Evolutionary conservation across 1,139 yeast species (phyloP), one percentile per base, ranked within the genome.

Genomic region (Candida sojae): DNA sequence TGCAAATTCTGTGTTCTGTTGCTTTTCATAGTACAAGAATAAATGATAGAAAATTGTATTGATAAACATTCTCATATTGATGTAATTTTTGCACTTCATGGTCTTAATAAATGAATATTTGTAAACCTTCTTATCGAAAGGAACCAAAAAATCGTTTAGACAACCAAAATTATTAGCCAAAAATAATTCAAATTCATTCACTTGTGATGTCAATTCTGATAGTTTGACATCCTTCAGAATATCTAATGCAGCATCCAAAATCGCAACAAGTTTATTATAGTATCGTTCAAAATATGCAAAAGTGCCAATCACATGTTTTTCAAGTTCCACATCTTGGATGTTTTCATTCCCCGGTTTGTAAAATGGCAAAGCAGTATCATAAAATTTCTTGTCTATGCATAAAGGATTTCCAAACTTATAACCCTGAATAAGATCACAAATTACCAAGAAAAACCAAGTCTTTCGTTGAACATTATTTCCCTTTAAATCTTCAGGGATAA

Each of bases 361-460:
- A 44, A 50, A 65, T 0, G 74, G 74, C 1, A 57, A 48, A 47
- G 60, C 62, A 0, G 71, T 66, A 56, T 68, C 73, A 48, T 57
- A 63, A 43, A 53, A 57, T 17, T 55, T 54, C 3, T 55, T 50
- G 32, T 55, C 42, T 17, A 67, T 62, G 11, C 54, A 52, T 46
- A 60, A 46, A 0, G 73, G 74, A 34, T 58, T 62, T 1, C 78
- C 78, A 49, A 61, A 69, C 12, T 63, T 55, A 48, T 57, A 67
- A 2, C 66, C 66, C 33, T 62, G 60, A 37, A 63, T 57, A 6
- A 64, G 46, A 51, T 71, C 77, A 47, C 54, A 56, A 17, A 62
- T 46, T 4, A 60, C 53, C 44, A 83, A 61, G 44, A 70, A 70
- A 53, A 72, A 74, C 88, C 88, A 84, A 2, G 82, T 68, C 53